These are phyloP conservation scores for Teratosphaeriaceae sp. DNA, from an alignment of 2,329 filamentous ascomycete genomes.

Conservation along the genomic window DNA sequence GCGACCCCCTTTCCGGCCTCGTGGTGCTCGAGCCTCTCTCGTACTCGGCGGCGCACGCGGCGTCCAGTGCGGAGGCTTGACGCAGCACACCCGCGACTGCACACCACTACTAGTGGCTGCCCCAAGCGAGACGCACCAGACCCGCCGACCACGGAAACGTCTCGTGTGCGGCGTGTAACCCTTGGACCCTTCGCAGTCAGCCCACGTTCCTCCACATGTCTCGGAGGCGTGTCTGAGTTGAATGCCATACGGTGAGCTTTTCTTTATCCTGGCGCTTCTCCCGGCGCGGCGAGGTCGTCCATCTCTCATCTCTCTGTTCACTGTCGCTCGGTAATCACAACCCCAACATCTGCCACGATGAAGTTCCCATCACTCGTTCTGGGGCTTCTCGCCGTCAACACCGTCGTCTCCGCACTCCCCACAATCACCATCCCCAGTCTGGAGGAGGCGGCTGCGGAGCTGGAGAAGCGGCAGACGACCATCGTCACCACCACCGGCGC, in stretches of 20 bases:
- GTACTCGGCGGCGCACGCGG: not conserved
- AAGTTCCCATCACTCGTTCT: slow-evolving; percentile 13
- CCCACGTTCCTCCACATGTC: too few species aligned
- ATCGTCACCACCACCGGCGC: slow-evolving; percentile 14
- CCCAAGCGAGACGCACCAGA: too few species aligned
- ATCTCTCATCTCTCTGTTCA: not conserved
- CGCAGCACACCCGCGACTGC: not conserved
- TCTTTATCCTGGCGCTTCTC: not conserved
- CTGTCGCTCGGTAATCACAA: not conserved
- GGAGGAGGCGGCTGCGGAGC: slow-evolving; percentile 7
- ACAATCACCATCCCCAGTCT: slow-evolving; percentile 4
- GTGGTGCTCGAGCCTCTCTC: not conserved
- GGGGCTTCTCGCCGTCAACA: slow-evolving; percentile 1
- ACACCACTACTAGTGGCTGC: not conserved
- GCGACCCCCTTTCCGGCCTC: not conserved
- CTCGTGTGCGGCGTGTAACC: too few species aligned
- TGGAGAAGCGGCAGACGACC: slow-evolving; percentile 9
- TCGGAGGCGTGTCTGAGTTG: too few species aligned
- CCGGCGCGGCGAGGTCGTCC: not conserved
- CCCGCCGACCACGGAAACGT: too few species aligned
- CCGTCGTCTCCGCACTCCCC: not conserved
- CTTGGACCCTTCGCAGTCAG: too few species aligned
- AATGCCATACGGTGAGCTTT: too few species aligned
- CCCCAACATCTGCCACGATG: slow-evolving; percentile 5
- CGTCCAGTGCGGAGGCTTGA: not conserved